These are phyloP conservation scores for Saturnispora gosingensis DNA, from an alignment of 805 yeast genomes.

Conservation along the genomic window DNA sequence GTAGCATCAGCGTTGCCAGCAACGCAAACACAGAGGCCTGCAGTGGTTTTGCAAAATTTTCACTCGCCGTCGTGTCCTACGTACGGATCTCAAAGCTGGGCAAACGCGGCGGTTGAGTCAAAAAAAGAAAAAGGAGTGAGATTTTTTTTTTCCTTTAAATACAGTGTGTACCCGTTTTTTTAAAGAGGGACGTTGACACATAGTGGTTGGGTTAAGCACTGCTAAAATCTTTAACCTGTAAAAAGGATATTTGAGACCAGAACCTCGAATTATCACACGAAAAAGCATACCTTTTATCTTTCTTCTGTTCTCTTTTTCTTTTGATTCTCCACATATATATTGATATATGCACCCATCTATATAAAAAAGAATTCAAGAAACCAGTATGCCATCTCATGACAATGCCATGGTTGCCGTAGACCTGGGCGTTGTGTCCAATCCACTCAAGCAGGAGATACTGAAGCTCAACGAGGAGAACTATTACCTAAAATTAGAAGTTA, in stretches of 20 bases:
- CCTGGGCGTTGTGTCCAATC: slow-evolving; percentile 22
- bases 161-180: background rate
- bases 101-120: background rate
- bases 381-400: background rate
- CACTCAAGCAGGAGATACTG: slow-evolving; percentile 32
- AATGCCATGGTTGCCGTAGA: slow-evolving; percentile 13
- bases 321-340: background rate
- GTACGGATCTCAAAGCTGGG: background rate
- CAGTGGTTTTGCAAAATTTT: no score
- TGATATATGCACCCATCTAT: background rate
- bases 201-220: background rate
- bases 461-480: slow-evolving; percentile 38
- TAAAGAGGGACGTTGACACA: background rate
- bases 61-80: background rate
- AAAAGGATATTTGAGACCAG: background rate
- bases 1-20: no score
- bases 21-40: no score
- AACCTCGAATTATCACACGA: background rate
- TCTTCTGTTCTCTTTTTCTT: background rate
- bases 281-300: background rate
- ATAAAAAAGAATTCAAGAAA: background rate
- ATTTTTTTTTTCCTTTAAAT: background rate
- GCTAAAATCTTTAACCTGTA: background rate
- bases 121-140: background rate
- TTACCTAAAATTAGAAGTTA: slow-evolving; percentile 34